Conservation (phyloP, 257 asterid genomes). For the Fraxinus quadrangulata region DNA sequence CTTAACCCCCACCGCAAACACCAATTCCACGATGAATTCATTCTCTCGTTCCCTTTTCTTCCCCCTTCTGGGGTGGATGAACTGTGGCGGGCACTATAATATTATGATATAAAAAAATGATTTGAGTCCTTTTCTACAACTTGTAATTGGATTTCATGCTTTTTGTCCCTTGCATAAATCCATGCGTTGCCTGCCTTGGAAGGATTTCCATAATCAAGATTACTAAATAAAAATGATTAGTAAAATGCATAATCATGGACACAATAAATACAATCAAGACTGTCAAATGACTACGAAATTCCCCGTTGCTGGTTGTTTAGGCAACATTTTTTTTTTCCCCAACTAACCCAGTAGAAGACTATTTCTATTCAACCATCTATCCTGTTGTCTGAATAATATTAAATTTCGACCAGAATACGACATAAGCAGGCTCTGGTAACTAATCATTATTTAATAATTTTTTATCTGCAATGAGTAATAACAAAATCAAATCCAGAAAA, state of each 20-base stretch:
- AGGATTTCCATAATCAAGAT: constrained; percentile 28
- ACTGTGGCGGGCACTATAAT: neutral
- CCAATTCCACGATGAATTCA: neutral
- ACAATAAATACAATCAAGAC: constrained; percentile 3
- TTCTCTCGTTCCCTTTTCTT: constrained; percentile 12
- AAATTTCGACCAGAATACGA: neutral
- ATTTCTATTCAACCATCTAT: constrained; percentile 20
- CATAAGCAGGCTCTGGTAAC: constrained; percentile 8
- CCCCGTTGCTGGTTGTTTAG: constrained; percentile 24
- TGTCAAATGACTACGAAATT: constrained; percentile 18
- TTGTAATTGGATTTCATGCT: constrained; percentile 35
- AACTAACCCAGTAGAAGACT: constrained; percentile 20
- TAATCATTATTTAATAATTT: constrained; percentile 22
- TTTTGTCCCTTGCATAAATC: constrained; percentile 38
- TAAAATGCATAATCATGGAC: constrained; percentile 21
- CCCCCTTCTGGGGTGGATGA: constrained; percentile 19
- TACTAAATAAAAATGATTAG: constrained; percentile 9
- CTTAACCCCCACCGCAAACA: neutral
- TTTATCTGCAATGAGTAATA: neutral
- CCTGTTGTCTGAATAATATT: neutral
- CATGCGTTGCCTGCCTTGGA: constrained; percentile 37
- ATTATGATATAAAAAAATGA: neutral
- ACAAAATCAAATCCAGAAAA: neutral
- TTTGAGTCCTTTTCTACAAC: constrained; percentile 23
- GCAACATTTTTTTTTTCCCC: constrained; percentile 25